Evolutionary conservation across 768 basidiomycete species (phyloP), one percentile per base, ranked within the genome.

Genomic region (Tricholoma furcatifolium): DNA sequence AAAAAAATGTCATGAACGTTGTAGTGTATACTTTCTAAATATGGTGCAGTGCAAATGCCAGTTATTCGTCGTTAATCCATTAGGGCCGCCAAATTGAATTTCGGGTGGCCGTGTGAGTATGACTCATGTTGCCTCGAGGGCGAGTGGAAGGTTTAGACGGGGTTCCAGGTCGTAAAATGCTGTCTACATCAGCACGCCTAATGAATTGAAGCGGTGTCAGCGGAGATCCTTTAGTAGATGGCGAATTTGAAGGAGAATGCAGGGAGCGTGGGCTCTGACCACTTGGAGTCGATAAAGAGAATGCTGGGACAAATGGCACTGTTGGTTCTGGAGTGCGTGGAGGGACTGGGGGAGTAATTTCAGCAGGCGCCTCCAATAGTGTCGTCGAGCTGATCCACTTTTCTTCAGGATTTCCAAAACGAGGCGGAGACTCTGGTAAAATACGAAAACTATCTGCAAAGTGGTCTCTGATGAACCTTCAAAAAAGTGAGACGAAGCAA

Each of bases 341-440:
- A 8, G 74, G 74, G 20, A 36, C 49, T 2, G 70, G 64, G 43
- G 62, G 59, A 11, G 56, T 69, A 54, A 68, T 32, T 66, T 81
- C 80, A 4, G 17, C 35, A 18, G 74, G 66, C 11, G 79, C 74
- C 61, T 88, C 85, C 23, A 85, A 69, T 11, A 93, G 72, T 3
- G 84, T 87, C 2, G 85, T 71, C 20, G 91, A 87, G 60, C 83
- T 92, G 51, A 93, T 92, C 91, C 91, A 93, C 58, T 81, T 87
- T 62, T 91, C 87, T 55, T 87, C 86, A 50, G 75, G 76, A 3
- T 70, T 67, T 23, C 78, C 73, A 38, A 74, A 69, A 40, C 70
- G 76, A 17, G 79, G 80, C 10, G 81, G 83, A 40, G 85, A 83
- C 36, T 88, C 87, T 8, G 84, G 76, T 44, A 90, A 69, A 35